Base-by-base conservation (phyloP, 257 asterid species). In the Datura wrightii region DNA sequence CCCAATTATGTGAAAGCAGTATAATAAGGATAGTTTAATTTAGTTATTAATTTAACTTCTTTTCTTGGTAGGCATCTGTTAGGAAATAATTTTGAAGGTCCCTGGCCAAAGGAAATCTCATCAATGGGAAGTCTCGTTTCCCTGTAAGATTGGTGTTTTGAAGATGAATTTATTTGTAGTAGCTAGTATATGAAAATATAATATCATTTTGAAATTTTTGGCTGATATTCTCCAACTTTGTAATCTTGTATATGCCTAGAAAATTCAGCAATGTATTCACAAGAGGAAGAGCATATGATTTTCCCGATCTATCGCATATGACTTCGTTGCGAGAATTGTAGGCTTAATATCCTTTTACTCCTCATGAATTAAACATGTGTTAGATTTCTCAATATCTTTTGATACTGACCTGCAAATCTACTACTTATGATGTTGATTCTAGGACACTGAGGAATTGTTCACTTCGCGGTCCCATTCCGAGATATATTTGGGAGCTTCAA, bases 61-160 rank as follows among this genome's bases (percentile, higher is more conserved):
- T 62, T 39, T 14, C 55, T 1, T 69, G 0, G 54, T 2, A 85
- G 85, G 85, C 0, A 2, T 16, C 74, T 86, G 74, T 6, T 41
- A 3, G 88, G 88, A 65, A 86, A 86, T 83, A 74, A 76, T 52
- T 86, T 86, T 82, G n/a, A 52, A 78, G 88, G 84, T 55, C 79
- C 82, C 41, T 55, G 55, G 19, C 86, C 88, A 14, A 60, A 59
- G 37, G 80, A 53, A 34, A 39, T 83, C 44, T 69, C 84, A 53
- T 36, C 72, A 41, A 66, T 80, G 85, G 3, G 2, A 31, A 63
- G 0, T 16, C 83, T 82, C 6, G 0, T 0, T 5, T 0, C 18
- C 19, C 50, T 58, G 70, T 85, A 74, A 82, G 83, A 67, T 24
- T 42, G 55, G 3, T 54, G 3, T 41, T 16, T 18, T 50, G 54